Percentiles rank a stretch among this genome's conserved stretches.
These are phyloP conservation scores for Theileria equi DNA, from an alignment of 169 alveolate species.

Conservation along the genomic window DNA sequence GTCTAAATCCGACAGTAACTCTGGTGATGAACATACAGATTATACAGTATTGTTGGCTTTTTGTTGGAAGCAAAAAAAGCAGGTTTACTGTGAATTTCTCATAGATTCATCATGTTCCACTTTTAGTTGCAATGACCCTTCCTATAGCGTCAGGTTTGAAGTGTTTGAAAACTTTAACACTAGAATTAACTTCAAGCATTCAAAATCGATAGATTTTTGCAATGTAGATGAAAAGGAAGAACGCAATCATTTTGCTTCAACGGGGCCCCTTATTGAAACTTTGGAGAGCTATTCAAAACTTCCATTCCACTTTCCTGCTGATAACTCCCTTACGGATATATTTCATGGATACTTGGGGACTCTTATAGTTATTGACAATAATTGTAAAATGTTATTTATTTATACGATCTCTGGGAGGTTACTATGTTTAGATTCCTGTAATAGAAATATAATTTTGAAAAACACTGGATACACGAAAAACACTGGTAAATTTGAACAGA, in stretches of 20 bases:
- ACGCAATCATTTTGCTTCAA: slow-evolving; percentile 9
- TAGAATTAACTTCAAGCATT: background rate
- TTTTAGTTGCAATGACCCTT: background rate
- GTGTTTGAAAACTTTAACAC: slow-evolving; percentile 18
- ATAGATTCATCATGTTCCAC: slow-evolving; percentile 24
- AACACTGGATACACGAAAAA: background rate
- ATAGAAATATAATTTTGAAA: background rate
- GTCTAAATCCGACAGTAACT: slow-evolving; percentile 10
- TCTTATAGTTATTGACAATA: background rate
- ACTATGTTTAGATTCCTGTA: slow-evolving; percentile 6
- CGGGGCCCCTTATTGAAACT: slow-evolving; percentile 52
- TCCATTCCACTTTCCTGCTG: slow-evolving; percentile 26
- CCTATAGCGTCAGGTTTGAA: slow-evolving; percentile 22
- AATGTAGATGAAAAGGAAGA: background rate
- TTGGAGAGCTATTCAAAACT: slow-evolving; percentile 13
- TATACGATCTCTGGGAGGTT: slow-evolving; percentile 30
- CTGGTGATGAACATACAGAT: no score
- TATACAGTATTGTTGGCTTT: slow-evolving; percentile 33
- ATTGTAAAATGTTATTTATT: background rate
- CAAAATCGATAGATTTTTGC: slow-evolving; percentile 1
- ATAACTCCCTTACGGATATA: slow-evolving; percentile 3
- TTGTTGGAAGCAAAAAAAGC: slow-evolving; percentile 46
- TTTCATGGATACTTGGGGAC: slow-evolving; percentile 62
- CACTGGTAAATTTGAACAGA: background rate
- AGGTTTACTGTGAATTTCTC: slow-evolving; percentile 4